Evolutionary conservation across 169 alveolate genomes (phyloP).

Genomic region (Plasmodium relictum): DNA sequence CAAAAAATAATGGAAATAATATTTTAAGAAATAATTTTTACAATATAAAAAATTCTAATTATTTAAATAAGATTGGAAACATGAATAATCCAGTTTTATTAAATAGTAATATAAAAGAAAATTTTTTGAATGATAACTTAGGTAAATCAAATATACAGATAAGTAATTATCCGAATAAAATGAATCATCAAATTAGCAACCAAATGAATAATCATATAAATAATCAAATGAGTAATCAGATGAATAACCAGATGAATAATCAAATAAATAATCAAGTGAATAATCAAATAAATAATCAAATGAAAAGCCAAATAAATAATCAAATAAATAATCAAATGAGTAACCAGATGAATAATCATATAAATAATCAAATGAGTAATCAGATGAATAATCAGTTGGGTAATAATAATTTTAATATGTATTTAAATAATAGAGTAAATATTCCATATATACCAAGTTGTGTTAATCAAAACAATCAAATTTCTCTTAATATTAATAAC

Average conservation of each 20-base stretch:
- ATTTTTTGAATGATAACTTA: conserved; percentile 15
- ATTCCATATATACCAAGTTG: conserved; percentile 8
- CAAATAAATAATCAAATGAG: background rate
- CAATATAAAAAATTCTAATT: conserved; percentile 3
- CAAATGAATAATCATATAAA: background rate
- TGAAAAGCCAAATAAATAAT: background rate
- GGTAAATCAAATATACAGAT: conserved; percentile 3
- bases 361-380: background rate
- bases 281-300: background rate
- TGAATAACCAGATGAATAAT: too few relatives aligned
- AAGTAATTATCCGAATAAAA: conserved; percentile 6
- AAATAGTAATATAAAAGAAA: conserved; percentile 20
- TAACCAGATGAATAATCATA: background rate
- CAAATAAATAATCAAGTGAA: conserved; percentile 3
- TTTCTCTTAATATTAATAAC: conserved; percentile 8
- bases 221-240: too few relatives aligned
- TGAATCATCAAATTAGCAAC: background rate
- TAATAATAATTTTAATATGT: conserved; percentile 1
- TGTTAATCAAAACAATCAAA: conserved; percentile 3
- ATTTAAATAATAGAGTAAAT: conserved; percentile 5
- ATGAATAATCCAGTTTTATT: conserved; percentile 14
- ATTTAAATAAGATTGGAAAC: background rate
- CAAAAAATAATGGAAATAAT: conserved; percentile 25
- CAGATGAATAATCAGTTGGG: background rate
- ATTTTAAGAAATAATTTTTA: conserved; percentile 7